These are phyloP conservation scores for Fonsecaea monophora DNA, from an alignment of 2,329 filamentous ascomycete species.

Conservation along the genomic window DNA sequence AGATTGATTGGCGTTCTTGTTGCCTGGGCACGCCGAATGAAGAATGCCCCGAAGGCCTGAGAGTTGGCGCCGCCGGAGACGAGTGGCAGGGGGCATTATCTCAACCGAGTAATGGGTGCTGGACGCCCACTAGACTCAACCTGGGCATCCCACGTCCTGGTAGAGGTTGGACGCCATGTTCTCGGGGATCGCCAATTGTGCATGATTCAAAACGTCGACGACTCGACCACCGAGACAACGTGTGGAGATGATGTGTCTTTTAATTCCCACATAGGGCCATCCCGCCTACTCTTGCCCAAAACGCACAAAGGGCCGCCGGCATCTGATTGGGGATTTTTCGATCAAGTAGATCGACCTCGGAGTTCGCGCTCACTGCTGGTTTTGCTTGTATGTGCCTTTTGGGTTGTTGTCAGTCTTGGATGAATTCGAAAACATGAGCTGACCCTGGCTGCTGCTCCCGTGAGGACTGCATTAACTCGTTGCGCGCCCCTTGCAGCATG, in stretches of 20 bases:
- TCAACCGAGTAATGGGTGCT: constrained; percentile 1
- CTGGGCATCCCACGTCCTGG: neutral
- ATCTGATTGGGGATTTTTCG: constrained; percentile 1
- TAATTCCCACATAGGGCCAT: neutral
- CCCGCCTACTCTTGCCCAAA: constrained; percentile 16
- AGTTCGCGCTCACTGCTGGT: constrained; percentile 3
- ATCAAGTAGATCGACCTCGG: constrained; percentile 6
- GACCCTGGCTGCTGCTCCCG: neutral
- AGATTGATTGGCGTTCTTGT: constrained; percentile 8
- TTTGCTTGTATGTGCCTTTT: constrained; percentile 1
- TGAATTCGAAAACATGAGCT: neutral
- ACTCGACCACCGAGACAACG: neutral
- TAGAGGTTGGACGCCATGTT: neutral
- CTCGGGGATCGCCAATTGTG: constrained; percentile 1
- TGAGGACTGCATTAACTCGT: constrained; percentile 8
- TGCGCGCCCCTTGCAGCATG: constrained; percentile 6
- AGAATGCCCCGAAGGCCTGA: constrained; percentile 1
- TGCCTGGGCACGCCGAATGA: constrained; percentile 15
- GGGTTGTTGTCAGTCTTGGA: neutral
- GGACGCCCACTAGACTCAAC: constrained; percentile 5
- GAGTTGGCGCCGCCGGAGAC: neutral
- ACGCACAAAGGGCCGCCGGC: constrained; percentile 2
- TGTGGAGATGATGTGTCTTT: constrained; percentile 2
- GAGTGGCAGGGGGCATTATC: constrained; percentile 8
- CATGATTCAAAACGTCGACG: neutral